These are phyloP conservation scores for Hamigera avellanea DNA, from an alignment of 495 filamentous ascomycete genomes.

Conservation along the genomic window DNA sequence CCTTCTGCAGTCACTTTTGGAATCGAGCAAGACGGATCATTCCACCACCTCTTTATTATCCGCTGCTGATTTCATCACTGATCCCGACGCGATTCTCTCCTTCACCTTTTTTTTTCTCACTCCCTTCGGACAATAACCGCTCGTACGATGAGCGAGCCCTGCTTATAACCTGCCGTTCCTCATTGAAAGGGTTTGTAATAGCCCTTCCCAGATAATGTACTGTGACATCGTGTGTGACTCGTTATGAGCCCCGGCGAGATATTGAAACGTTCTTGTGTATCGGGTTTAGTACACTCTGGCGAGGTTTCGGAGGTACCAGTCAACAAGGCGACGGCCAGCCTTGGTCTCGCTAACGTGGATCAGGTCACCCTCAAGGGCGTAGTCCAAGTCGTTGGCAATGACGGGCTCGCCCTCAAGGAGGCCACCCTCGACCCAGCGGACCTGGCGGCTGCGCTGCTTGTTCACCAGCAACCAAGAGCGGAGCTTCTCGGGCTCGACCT, in stretches of 20 bases:
- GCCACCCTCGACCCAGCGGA: conserved; percentile 83
- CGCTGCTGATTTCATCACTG: too few relatives aligned
- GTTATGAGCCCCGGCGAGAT: conserved; percentile 1
- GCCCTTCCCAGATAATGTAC: conserved; percentile 3
- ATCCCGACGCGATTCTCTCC: too few relatives aligned
- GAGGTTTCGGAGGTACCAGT: conserved; percentile 98
- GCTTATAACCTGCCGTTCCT: not conserved
- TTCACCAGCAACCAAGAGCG: conserved; percentile 85
- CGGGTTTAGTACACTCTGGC: conserved; percentile 71
- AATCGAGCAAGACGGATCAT: too few relatives aligned
- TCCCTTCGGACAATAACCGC: too few relatives aligned
- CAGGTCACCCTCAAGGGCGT: conserved; percentile 91
- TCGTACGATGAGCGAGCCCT: not conserved
- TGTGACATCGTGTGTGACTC: conserved; percentile 5
- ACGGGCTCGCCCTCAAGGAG: conserved; percentile 86
- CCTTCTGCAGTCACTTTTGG: too few relatives aligned
- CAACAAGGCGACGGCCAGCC: conserved; percentile 88
- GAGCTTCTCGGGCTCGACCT: conserved; percentile 85
- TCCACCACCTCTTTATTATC: too few relatives aligned
- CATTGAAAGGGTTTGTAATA: too few relatives aligned
- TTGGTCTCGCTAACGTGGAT: conserved; percentile 99
- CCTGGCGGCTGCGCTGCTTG: conserved; percentile 95
- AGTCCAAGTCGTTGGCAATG: conserved; percentile 87
- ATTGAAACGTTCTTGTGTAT: conserved; percentile 3
- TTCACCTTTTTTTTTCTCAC: too few relatives aligned